Evolutionary conservation across 371 early-diverging fungal genomes (phyloP), one percentile per base, ranked within the genome.

Genomic region (Mortierella sp.): DNA sequence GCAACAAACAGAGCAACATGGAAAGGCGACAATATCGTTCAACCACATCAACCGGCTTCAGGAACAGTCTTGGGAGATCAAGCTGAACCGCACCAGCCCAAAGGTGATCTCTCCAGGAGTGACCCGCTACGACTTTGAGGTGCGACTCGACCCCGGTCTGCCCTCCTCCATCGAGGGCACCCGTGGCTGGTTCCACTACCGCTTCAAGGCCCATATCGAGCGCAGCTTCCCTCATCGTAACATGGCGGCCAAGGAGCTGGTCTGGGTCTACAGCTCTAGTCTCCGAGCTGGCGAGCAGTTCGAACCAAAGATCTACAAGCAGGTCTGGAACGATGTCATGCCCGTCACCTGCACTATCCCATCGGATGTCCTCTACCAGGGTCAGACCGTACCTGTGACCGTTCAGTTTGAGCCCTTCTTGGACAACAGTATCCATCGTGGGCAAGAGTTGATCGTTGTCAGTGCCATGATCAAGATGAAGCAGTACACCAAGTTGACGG

Each of bases 161-260:
- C 82, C 82, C 0, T 69, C 82, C 11, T 70, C 82, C 1, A 39
- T 81, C 41, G 66, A 74, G 26, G 82, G 82, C 31, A 44, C 37
- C 11, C 73, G 74, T 22, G 82, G 78, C n/a, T 82, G 82, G 77
- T 77, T 82, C 37, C 75, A 73, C 39, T 82, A 78, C 31, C 74
- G 82, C 0, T 78, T 82, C 74, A 77, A 74, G 53, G 82, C 82
- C 14, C 68, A 71, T 29, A 50, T 82, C 45, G 40, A 58, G 16
- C 77, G 82, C 41, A 70, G 69, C 41, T 81, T 81, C 34, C 82
- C 82, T 22, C 74, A 70, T 9, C 82, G 82, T 1, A 67, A 81
- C 61, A 81, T 81, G 77, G 77, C 77, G 13, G 58, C 43, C 52
- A 81, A 81, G 29, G 74, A 77, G 22, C 48, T 53, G 26, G 68